phyloP scores from a whole-genome alignment of 2,329 filamentous ascomycete genomes.

The Shiraia sp. region DNA sequence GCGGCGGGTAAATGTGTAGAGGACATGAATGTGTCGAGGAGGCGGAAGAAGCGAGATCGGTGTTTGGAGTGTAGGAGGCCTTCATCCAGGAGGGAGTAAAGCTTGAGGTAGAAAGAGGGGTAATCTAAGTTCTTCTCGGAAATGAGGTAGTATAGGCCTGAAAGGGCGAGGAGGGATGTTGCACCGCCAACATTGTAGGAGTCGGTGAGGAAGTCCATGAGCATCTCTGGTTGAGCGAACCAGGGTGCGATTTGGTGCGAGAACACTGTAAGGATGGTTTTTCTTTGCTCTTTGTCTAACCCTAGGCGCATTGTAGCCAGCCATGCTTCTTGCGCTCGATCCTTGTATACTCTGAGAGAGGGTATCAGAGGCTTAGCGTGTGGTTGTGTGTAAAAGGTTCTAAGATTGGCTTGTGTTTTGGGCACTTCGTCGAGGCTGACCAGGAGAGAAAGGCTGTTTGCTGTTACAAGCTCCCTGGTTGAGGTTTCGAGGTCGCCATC shows the following conservation, averaged over 20 bases:
- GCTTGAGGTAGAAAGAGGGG: conserved; percentile 87
- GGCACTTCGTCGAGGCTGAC: conserved; percentile 72
- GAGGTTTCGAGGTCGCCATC: conserved; percentile 30
- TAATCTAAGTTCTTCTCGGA: conserved; percentile 94
- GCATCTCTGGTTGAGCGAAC: conserved; percentile 83
- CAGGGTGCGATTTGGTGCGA: conserved; percentile 81
- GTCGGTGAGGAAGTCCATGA: conserved; percentile 97
- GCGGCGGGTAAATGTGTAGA: conserved; percentile 91
- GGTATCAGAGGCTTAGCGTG: conserved; percentile 65
- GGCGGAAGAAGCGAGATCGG: conserved; percentile 87
- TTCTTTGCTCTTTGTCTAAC: conserved; percentile 74
- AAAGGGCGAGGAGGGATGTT: conserved; percentile 83
- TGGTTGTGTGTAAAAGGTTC: conserved; percentile 68
- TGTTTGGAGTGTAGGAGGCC: conserved; percentile 91
- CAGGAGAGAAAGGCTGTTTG: conserved; percentile 65
- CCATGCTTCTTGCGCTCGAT: conserved; percentile 84
- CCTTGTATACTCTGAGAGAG: conserved; percentile 73
- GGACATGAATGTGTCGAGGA: conserved; percentile 85
- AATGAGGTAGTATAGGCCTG: conserved; percentile 93
- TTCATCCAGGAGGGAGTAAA: conserved; percentile 88
- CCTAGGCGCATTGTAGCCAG: conserved; percentile 71
- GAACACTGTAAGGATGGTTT: conserved; percentile 75
- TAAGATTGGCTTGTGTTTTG: conserved; percentile 65
- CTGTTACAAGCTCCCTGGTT: conserved; percentile 32
- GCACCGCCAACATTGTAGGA: conserved; percentile 87